phyloP scores from a whole-genome alignment of 2,329 filamentous ascomycete genomes.

The Lasiodiplodia theobromae region DNA sequence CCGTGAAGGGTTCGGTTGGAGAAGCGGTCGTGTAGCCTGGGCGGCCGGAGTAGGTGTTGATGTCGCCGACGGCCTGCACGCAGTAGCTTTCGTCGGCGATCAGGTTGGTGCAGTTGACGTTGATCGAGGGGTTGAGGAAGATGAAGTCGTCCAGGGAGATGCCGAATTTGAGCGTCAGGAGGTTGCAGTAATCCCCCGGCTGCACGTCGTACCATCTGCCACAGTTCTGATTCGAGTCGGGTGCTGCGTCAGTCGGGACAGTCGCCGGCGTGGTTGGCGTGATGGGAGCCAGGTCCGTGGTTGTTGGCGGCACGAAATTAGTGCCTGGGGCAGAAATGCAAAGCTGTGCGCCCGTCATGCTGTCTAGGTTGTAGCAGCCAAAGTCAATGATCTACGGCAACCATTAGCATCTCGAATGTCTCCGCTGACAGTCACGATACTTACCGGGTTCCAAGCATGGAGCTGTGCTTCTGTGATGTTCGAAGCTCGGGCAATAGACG shows the following conservation, averaged over 20 bases:
- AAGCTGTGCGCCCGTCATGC: neutral
- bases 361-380: constrained; percentile 14
- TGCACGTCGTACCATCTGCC: constrained; percentile 41
- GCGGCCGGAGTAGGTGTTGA: constrained; percentile 33
- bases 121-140: constrained; percentile 45
- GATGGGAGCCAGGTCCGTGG: neutral
- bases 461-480: constrained; percentile 13
- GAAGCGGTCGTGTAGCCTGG: constrained; percentile 28
- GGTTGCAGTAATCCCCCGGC: constrained; percentile 46
- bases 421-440: neutral
- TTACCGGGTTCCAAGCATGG: constrained; percentile 1
- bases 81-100: constrained; percentile 43
- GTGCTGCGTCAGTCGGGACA: constrained; percentile 37
- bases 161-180: constrained; percentile 39
- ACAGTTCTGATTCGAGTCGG: constrained; percentile 37
- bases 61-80: constrained; percentile 43
- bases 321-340: neutral
- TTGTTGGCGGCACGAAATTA: neutral
- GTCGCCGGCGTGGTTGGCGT: neutral
- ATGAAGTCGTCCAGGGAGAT: constrained; percentile 45
- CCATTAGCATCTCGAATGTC: neutral
- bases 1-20: neutral
- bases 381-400: neutral
- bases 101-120: constrained; percentile 47
- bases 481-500: neutral